phyloP scores from a whole-genome alignment of 1,284 basidiomycete genomes.

The Apiotrichum mycotoxinovorans region DNA sequence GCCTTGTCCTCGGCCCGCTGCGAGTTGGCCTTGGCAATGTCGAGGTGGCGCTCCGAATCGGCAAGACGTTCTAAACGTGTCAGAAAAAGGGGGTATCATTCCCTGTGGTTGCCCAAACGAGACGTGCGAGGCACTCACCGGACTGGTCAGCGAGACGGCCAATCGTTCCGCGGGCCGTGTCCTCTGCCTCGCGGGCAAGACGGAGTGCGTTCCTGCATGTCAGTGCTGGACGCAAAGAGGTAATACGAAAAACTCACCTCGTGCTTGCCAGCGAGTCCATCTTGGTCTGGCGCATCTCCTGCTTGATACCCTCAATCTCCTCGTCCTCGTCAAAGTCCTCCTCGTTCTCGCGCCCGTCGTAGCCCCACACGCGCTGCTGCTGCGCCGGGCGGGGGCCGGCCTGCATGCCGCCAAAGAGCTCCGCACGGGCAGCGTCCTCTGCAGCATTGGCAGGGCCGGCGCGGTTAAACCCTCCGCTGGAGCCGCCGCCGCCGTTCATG shows the following conservation, averaged over 20 bases:
- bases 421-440: conserved; percentile 63
- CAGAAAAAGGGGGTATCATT: not conserved
- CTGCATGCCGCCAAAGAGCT: conserved; percentile 48
- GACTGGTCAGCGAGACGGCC: conserved; percentile 89
- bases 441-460: too few species aligned
- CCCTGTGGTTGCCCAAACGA: too few species aligned
- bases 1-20: conserved; percentile 88
- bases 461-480: too few species aligned
- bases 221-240: not conserved
- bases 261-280: conserved; percentile 89
- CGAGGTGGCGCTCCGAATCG: conserved; percentile 93
- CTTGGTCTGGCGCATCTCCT: conserved; percentile 84
- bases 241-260: conserved; percentile 48
- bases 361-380: conserved; percentile 54
- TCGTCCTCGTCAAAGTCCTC: conserved; percentile 80
- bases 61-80: conserved; percentile 61
- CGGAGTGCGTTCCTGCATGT: conserved; percentile 70
- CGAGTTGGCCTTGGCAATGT: conserved; percentile 87
- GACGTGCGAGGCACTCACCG: too few species aligned
- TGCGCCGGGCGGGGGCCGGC: conserved; percentile 39
- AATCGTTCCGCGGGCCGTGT: conserved; percentile 85
- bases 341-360: conserved; percentile 47
- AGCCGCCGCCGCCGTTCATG: not conserved
- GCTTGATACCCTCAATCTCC: conserved; percentile 94
- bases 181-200: conserved; percentile 90